Evolutionary conservation across 2,329 filamentous ascomycete species (phyloP).

Genomic region (Bipolaris cookei): DNA sequence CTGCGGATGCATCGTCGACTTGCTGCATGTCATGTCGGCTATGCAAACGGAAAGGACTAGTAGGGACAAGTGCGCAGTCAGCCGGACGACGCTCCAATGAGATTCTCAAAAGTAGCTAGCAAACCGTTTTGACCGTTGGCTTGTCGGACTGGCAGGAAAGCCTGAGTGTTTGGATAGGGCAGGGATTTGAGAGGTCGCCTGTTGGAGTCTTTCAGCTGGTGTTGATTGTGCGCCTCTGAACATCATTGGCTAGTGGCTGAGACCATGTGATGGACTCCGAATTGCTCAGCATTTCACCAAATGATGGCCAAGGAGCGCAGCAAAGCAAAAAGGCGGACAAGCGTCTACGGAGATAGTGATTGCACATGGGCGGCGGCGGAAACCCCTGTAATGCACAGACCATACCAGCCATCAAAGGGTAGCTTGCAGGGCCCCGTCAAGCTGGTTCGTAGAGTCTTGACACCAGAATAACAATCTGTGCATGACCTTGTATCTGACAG

Average conservation of each 20-base stretch:
- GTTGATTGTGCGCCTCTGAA: slow-evolving; percentile 23
- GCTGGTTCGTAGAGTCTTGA: slow-evolving; percentile 27
- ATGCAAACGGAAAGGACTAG: slow-evolving; percentile 46
- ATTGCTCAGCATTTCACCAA: slow-evolving; percentile 23
- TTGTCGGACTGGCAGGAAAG: slow-evolving; percentile 37
- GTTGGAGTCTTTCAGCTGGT: slow-evolving; percentile 44
- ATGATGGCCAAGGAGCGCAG: slow-evolving; percentile 14
- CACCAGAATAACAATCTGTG: slow-evolving; percentile 25
- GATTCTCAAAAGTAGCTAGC: slow-evolving; percentile 39
- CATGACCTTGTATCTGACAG: slow-evolving; percentile 36
- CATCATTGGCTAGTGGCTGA: slow-evolving; percentile 33
- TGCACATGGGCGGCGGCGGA: slow-evolving; percentile 10
- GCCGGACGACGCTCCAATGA: slow-evolving; percentile 41
- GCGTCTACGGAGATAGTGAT: slow-evolving; percentile 10
- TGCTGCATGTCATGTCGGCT: slow-evolving; percentile 43
- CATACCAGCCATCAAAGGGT: slow-evolving; percentile 22
- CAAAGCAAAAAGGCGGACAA: slow-evolving; percentile 14
- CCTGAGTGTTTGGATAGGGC: slow-evolving; percentile 36
- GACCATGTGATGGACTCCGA: slow-evolving; percentile 27
- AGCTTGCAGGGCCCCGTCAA: slow-evolving; percentile 19
- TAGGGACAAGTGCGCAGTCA: slow-evolving; percentile 46
- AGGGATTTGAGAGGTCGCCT: slow-evolving; percentile 37
- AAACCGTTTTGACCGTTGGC: slow-evolving; percentile 45
- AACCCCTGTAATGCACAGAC: slow-evolving; percentile 21
- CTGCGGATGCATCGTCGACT: slow-evolving; percentile 36